Conservation (phyloP, 371 early-diverging fungal genomes). For the Ordospora pajunii region DNA sequence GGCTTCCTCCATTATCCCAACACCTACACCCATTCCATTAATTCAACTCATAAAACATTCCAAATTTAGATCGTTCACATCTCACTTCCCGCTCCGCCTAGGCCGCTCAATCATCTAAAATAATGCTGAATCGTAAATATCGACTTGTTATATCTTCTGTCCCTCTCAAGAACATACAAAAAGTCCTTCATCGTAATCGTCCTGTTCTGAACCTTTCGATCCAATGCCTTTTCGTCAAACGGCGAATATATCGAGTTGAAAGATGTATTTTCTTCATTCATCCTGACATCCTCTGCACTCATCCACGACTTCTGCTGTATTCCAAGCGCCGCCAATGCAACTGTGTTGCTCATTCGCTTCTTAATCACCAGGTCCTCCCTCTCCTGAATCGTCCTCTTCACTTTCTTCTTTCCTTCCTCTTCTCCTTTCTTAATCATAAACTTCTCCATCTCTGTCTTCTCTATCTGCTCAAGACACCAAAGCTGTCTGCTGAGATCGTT, state of each 20-base stretch:
- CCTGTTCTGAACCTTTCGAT: constrained; percentile 49
- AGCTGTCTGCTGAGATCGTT: constrained; percentile 61
- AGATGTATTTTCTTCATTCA: constrained; percentile 46
- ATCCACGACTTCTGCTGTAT: constrained; percentile 61
- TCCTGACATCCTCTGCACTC: constrained; percentile 21
- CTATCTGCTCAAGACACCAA: constrained; percentile 61
- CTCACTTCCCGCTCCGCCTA: too few species aligned
- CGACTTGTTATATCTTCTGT: constrained; percentile 62
- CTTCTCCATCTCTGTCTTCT: constrained; percentile 58
- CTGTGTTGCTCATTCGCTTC: constrained; percentile 59
- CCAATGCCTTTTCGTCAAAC: constrained; percentile 56
- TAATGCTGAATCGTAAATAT: constrained; percentile 60
- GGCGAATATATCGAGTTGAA: constrained; percentile 58
- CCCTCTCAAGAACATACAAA: constrained; percentile 58
- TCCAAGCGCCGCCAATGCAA: constrained; percentile 62
- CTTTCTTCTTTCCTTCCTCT: constrained; percentile 56
- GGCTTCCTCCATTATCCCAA: constrained; percentile 2
- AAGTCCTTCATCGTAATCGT: constrained; percentile 60
- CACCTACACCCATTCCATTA: neutral
- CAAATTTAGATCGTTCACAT: neutral
- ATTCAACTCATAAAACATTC: neutral
- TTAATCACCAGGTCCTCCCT: constrained; percentile 62
- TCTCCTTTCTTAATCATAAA: constrained; percentile 53
- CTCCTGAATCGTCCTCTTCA: constrained; percentile 59
- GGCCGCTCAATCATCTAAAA: constrained; percentile 47